Evolutionary conservation across 768 basidiomycete genomes (phyloP).

Genomic region (Suillus placidus): DNA sequence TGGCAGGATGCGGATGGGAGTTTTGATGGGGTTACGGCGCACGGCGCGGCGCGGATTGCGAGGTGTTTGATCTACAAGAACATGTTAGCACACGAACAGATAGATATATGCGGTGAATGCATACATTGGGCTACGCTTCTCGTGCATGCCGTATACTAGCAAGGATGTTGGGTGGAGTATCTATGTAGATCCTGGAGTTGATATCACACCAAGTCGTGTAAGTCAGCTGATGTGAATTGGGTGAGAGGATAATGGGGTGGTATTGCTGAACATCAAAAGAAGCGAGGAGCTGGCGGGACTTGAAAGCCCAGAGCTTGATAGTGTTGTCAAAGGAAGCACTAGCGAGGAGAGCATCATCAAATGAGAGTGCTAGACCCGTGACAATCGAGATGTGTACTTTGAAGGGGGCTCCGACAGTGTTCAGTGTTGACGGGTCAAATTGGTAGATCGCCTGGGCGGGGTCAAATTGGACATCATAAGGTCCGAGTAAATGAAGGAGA

Average conservation of each 20-base stretch:
- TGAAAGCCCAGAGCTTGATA: background rate
- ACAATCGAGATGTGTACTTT: background rate
- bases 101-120: background rate
- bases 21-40: background rate
- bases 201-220: background rate
- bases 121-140: background rate
- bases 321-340: background rate
- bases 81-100: background rate
- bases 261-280: background rate
- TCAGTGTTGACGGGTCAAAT: background rate
- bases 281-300: background rate
- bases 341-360: background rate
- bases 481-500: background rate
- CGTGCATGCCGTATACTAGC: background rate
- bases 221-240: background rate
- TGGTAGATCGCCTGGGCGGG: background rate
- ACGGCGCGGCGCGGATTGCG: background rate
- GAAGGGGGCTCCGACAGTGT: background rate
- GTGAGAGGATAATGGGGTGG: background rate
- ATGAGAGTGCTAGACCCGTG: background rate
- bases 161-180: background rate
- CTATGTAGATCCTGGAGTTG: background rate
- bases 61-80: background rate
- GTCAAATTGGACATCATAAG: too few species aligned
- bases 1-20: background rate